Base-by-base conservation (phyloP, 345 rosid genomes). In the Erysimum cheiranthoides region DNA sequence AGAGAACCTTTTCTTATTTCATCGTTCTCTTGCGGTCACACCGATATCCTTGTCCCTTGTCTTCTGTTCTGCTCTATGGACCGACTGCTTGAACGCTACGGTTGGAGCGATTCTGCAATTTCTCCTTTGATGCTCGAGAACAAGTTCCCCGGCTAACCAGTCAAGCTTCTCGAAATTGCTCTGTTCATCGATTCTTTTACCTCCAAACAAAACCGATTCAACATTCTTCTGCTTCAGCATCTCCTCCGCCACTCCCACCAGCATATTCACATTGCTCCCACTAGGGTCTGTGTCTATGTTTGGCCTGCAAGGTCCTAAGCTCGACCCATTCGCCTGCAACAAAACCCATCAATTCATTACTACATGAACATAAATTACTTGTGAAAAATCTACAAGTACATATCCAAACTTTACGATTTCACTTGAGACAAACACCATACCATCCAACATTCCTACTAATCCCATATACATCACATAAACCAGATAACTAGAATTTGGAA, bases 201-300 rank as follows among this genome's bases (percentile, higher is more conserved):
- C 97, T 47, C 91, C 96, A 40, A 92, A 92, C 57, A 94, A 79
- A 35, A 92, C 96, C 0, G 97, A 92, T 80, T 94, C 99, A 0
- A 94, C 97, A 64, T 94, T 92, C 76, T 94, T 94, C 82, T 94
- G 96, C 85, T 89, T 92, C 82, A 94, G 73, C 99, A 92, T 92
- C 63, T 92, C 97, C 82, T 92, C 99, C 10, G 97, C 96, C 54
- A 80, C 70, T 30, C 85, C 90, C 34, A 84, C 74, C 76, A 94
- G 82, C 89, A 78, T 84, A 67, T 91, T 86, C 67, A 94, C 93
- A 78, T 90, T 91, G 83, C 78, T 75, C 25, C 82, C 85, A 74
- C 89, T 81, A 2, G 96, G 81, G 74, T 94, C 97, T 3, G 88
- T 82, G 73, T 91, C 94, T 25, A 84, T 87, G 85, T 84, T 78